phyloP scores from a whole-genome alignment of 2,329 filamentous ascomycete genomes.

The Colletotrichum higginsianum region DNA sequence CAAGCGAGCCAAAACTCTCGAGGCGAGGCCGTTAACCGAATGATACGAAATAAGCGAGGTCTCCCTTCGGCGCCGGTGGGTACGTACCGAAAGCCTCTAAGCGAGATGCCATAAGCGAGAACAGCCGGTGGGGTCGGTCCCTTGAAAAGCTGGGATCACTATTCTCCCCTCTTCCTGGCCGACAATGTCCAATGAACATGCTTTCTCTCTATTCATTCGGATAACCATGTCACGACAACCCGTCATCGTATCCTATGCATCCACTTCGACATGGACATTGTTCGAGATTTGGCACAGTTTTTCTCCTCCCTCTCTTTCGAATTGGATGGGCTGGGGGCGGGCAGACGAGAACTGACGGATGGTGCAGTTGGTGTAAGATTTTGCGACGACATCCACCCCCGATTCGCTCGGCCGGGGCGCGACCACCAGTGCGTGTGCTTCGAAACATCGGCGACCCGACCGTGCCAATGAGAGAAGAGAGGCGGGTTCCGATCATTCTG shows the following conservation, averaged over 20 bases:
- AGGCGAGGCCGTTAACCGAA: not conserved
- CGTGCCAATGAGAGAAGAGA: not conserved
- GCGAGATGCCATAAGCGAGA: slow-evolving; percentile 16
- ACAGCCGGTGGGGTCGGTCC: not conserved
- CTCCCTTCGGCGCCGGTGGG: no score
- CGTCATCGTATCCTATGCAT: not conserved
- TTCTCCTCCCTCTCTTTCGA: no score
- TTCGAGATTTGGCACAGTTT: no score
- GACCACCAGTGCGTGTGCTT: not conserved
- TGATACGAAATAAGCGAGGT: not conserved
- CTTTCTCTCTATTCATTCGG: not conserved
- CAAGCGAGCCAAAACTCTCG: slow-evolving; percentile 2
- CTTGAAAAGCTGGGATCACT: not conserved
- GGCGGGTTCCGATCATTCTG: not conserved
- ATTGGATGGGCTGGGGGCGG: not conserved
- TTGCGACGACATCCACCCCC: not conserved
- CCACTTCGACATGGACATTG: not conserved
- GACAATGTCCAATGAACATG: not conserved
- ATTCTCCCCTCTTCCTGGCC: not conserved
- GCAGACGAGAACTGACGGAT: not conserved
- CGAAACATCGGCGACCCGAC: not conserved
- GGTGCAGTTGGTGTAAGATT: not conserved
- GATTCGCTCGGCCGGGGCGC: slow-evolving; percentile 3
- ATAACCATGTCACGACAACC: not conserved
- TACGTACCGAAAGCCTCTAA: not conserved